Conservation (phyloP, 768 basidiomycete genomes). For the Mycena amicta region DNA sequence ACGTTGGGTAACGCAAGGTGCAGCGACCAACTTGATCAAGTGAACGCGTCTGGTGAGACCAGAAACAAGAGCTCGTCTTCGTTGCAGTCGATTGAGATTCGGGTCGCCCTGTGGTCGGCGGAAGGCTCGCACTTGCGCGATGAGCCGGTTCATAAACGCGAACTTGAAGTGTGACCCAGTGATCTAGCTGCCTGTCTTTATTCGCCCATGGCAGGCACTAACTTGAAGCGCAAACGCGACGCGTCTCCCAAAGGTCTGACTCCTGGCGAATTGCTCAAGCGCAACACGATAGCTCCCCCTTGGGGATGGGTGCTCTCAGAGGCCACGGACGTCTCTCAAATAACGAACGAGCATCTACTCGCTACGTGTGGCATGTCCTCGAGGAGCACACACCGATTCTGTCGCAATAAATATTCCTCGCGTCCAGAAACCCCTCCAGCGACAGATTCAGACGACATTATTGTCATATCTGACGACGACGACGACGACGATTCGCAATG, state of each 20-base stretch:
- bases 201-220: neutral
- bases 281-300: slow-evolving; percentile 45
- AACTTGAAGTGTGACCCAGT: neutral
- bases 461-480: slow-evolving; percentile 57
- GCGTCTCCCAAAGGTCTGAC: slow-evolving; percentile 55
- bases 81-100: slow-evolving; percentile 12
- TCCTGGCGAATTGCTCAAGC: slow-evolving; percentile 66
- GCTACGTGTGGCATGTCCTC: slow-evolving; percentile 68
- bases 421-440: slow-evolving; percentile 18
- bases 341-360: slow-evolving; percentile 66
- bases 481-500: slow-evolving; percentile 65
- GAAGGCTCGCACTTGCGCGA: slow-evolving; percentile 7
- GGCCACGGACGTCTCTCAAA: slow-evolving; percentile 55
- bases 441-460: slow-evolving; percentile 51
- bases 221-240: slow-evolving; percentile 12
- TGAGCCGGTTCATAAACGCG: slow-evolving; percentile 13
- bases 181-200: no score
- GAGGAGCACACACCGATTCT: slow-evolving; percentile 53
- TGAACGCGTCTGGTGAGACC: slow-evolving; percentile 9
- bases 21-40: slow-evolving; percentile 38
- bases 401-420: slow-evolving; percentile 56
- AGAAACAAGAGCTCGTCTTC: slow-evolving; percentile 13
- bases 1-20: neutral
- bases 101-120: slow-evolving; percentile 18
- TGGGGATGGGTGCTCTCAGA: slow-evolving; percentile 86